phyloP scores from a whole-genome alignment of 2,329 filamentous ascomycete species.

The Ophiostoma ulmi region DNA sequence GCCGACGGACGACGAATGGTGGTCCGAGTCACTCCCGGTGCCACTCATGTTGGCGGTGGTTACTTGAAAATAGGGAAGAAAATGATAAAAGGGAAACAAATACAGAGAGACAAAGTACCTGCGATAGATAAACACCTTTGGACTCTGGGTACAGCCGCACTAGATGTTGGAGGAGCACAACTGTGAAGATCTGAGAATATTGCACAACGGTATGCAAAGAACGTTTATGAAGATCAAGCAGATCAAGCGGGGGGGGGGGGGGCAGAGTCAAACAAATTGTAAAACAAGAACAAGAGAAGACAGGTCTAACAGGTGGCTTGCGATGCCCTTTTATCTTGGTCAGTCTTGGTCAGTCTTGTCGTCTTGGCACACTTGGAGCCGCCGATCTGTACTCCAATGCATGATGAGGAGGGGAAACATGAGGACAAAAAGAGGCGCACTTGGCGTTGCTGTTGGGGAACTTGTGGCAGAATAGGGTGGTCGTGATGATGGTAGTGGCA shows the following conservation, averaged over 20 bases:
- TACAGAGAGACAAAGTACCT: neutral
- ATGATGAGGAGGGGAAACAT: neutral
- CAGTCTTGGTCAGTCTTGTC: neutral
- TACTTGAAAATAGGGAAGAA: neutral
- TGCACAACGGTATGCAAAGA: too few relatives aligned
- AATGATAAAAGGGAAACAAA: neutral
- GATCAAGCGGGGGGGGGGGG: neutral
- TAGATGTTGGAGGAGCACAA: neutral
- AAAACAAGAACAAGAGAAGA: neutral
- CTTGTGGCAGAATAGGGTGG: neutral
- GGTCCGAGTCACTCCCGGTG: neutral
- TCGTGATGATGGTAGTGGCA: too few relatives aligned
- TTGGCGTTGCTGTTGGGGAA: neutral
- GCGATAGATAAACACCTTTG: neutral
- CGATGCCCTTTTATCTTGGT: neutral
- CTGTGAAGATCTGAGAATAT: neutral
- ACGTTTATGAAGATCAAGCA: neutral
- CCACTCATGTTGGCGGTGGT: neutral
- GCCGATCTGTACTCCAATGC: conserved; percentile 4
- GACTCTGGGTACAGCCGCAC: too few relatives aligned
- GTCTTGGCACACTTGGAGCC: neutral
- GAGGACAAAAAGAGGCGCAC: neutral
- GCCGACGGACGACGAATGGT: neutral
- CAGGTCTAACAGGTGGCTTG: neutral
- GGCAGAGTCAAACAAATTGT: neutral